These are phyloP conservation scores for Ophiocordyceps camponoti-rufipedis DNA, from an alignment of 2,329 filamentous ascomycete genomes.

Conservation along the genomic window DNA sequence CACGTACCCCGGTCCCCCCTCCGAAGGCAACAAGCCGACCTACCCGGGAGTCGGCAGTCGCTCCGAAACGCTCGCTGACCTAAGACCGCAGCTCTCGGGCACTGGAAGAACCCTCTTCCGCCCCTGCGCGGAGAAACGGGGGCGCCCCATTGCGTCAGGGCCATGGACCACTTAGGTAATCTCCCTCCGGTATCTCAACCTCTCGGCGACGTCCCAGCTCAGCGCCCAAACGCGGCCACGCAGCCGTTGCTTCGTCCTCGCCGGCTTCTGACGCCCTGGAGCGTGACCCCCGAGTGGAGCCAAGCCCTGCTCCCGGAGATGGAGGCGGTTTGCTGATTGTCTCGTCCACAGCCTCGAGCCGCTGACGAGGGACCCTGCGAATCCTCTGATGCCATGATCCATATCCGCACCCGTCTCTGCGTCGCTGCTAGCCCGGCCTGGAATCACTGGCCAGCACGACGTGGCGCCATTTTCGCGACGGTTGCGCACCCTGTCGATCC, in stretches of 20 bases:
- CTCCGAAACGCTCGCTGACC: too few relatives aligned
- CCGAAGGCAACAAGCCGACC: background rate
- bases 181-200: background rate
- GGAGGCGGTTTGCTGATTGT: background rate
- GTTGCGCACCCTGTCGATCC: background rate
- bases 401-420: background rate
- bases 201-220: constrained; percentile 1
- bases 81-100: background rate
- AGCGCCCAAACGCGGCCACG: background rate
- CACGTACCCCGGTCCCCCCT: background rate
- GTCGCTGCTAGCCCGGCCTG: background rate
- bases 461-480: background rate
- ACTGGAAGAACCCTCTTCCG: background rate
- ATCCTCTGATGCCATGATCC: constrained; percentile 1
- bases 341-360: background rate
- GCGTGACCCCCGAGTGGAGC: background rate
- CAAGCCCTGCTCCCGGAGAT: background rate
- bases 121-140: background rate
- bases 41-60: background rate
- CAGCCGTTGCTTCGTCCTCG: background rate
- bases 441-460: background rate
- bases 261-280: background rate
- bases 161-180: constrained; percentile 1
- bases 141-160: too few relatives aligned
- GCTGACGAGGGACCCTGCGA: background rate